Evolutionary conservation across 2,329 filamentous ascomycete genomes (phyloP).

Genomic region (Rutstroemia sydowiana): DNA sequence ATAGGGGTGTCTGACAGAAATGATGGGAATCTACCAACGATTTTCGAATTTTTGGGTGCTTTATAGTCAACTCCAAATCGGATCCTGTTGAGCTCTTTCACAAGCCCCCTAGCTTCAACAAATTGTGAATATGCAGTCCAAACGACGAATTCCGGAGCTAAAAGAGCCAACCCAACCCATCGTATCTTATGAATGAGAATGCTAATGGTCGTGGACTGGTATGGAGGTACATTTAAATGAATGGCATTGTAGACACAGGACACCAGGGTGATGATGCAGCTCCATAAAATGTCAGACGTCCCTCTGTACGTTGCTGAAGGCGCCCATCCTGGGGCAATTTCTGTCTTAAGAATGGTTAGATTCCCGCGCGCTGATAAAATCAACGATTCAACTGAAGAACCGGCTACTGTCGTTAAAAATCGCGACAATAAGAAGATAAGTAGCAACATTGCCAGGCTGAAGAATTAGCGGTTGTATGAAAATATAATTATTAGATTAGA

Average conservation of each 20-base stretch:
- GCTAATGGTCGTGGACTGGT: neutral
- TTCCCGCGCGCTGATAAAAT: too few species aligned
- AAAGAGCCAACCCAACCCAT: slow-evolving; percentile 11
- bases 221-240: slow-evolving; percentile 10
- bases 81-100: neutral
- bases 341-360: neutral
- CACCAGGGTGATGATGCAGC: slow-evolving; percentile 8
- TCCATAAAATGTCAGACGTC: slow-evolving; percentile 4
- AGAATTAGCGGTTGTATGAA: too few species aligned
- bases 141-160: slow-evolving; percentile 8
- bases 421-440: too few species aligned
- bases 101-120: neutral
- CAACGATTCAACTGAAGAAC: too few species aligned
- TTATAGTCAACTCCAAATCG: too few species aligned
- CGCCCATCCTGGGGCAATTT: neutral
- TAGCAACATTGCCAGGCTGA: too few species aligned
- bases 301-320: neutral
- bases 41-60: too few species aligned
- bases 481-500: too few species aligned
- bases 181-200: slow-evolving; percentile 4
- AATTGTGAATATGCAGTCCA: slow-evolving; percentile 10
- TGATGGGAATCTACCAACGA: too few species aligned
- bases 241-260: slow-evolving; percentile 14
- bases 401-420: too few species aligned
- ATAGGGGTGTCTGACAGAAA: too few species aligned